phyloP scores from a whole-genome alignment of 495 filamentous ascomycete species.

The Bombardia bombarda region DNA sequence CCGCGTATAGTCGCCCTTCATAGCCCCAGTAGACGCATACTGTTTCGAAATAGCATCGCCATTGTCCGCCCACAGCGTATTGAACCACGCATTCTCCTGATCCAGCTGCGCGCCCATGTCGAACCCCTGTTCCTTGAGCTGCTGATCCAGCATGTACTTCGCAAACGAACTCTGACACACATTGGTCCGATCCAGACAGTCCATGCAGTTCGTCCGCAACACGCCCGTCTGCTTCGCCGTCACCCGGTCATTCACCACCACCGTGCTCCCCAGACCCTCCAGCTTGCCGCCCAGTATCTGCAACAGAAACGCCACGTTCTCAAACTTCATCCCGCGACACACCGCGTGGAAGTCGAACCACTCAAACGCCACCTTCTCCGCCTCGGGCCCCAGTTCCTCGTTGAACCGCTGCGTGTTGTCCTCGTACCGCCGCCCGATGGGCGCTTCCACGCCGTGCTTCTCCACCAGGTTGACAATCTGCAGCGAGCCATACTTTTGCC shows the following conservation, averaged over 20 bases:
- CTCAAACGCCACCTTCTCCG: conserved; percentile 54
- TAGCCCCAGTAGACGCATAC: conserved; percentile 81
- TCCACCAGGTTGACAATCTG: conserved; percentile 83
- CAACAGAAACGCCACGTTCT: conserved; percentile 76
- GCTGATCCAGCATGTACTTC: conserved; percentile 64
- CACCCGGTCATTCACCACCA: conserved; percentile 42
- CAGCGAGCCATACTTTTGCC: conserved; percentile 60
- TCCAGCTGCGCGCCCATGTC: conserved; percentile 60
- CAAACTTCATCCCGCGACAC: conserved; percentile 94
- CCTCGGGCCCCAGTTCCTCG: conserved; percentile 44
- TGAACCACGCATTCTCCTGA: conserved; percentile 80
- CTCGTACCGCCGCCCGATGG: conserved; percentile 71
- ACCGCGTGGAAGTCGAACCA: conserved; percentile 95
- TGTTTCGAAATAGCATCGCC: conserved; percentile 67
- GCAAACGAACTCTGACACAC: conserved; percentile 85
- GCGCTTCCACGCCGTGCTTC: conserved; percentile 69
- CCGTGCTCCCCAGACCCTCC: conserved; percentile 56
- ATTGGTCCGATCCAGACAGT: conserved; percentile 90
- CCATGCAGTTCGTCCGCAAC: conserved; percentile 92
- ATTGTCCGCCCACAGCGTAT: conserved; percentile 92
- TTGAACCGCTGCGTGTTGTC: conserved; percentile 55
- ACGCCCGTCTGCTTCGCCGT: conserved; percentile 59
- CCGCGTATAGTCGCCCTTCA: conserved; percentile 93
- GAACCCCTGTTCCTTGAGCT: conserved; percentile 67
- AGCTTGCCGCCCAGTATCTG: conserved; percentile 57